Evolutionary conservation across 768 basidiomycete species (phyloP).

Genomic region (Pulveroboletus frians): DNA sequence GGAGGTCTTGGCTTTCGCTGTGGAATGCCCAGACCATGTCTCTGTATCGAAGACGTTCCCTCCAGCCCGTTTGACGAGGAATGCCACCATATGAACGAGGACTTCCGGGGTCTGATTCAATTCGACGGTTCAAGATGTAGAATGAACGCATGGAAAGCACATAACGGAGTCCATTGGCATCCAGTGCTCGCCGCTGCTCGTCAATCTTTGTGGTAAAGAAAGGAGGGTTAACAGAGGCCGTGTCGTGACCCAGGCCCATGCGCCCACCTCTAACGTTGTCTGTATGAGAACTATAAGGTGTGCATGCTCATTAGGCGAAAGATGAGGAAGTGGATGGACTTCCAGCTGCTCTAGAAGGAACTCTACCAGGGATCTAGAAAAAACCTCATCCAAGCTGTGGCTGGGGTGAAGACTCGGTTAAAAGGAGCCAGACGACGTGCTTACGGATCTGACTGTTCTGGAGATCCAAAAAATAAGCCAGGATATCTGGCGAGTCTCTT

Average conservation of each 20-base stretch:
- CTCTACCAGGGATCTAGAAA: constrained; percentile 56
- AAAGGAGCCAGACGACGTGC: constrained; percentile 9
- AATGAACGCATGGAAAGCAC: constrained; percentile 90
- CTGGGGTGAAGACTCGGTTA: not conserved
- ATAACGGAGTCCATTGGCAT: constrained; percentile 89
- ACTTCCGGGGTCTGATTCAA: constrained; percentile 43
- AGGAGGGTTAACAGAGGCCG: not conserved
- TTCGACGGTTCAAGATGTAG: constrained; percentile 72
- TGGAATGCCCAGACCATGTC: constrained; percentile 98
- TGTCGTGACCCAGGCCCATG: not conserved
- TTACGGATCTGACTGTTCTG: constrained; percentile 43
- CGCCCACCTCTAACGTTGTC: constrained; percentile 75
- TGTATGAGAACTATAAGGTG: constrained; percentile 82
- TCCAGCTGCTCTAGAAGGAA: constrained; percentile 64
- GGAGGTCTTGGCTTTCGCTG: constrained; percentile 86
- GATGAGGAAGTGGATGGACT: constrained; percentile 55
- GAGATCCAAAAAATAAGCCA: constrained; percentile 48
- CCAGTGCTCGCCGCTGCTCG: constrained; percentile 84
- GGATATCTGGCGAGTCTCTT: constrained; percentile 35
- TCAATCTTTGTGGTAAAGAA: constrained; percentile 56
- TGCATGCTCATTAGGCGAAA: constrained; percentile 76
- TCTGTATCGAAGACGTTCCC: constrained; percentile 81
- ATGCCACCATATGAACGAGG: constrained; percentile 40
- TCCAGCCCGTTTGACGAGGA: constrained; percentile 47
- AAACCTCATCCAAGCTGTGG: constrained; percentile 45